Base-by-base conservation (phyloP, 805 yeast genomes). In the Metschnikowia bowlesiae region DNA sequence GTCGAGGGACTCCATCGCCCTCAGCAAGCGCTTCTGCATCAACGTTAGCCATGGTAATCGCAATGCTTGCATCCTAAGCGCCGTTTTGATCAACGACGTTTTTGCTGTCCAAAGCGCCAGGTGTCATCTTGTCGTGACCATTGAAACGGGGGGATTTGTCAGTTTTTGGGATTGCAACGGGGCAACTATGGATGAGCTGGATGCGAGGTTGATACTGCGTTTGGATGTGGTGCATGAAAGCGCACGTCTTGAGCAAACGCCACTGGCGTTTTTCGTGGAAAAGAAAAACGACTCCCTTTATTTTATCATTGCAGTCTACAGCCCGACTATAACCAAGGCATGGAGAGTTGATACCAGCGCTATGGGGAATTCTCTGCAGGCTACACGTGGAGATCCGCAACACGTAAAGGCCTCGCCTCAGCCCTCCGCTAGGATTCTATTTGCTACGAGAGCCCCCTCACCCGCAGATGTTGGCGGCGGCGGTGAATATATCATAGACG, bases 141-240 rank as follows among this genome's bases (percentile, higher is more conserved):
- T 61, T n/a, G 75, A 72, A 38, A 63, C 62, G 36, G 58, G 62
- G 6, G 70, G 73, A 4, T 55, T 50, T 39, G 53, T 89, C 10
- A 72, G 81, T 10, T 68, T 86, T 6, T 88, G 89, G 88, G 80
- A 84, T 50, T 81, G 90, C 47, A 61, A 69, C 44, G 68, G 73
- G 8, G 58, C 62, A 3, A 51, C 55, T 18, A 51, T 57, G 47
- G 69, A 69, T 49, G 69, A 67, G 43, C 54, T 58, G 44, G 63
- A 66, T n/a, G 75, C 67, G 0, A 60, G 52, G 1, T 53, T 69
- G 41, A 48, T 68, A 2, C 40, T 44, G 9, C 43, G 65, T 28
- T 18, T 59, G n/a, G 50, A 53, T 22, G 55, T 53, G 29, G 11
- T 26, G 3, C 32, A 46, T 6, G 52, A 54, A 1, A 47, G 51